Base-by-base conservation (phyloP, 352 stramenopile genomes). In the Globisporangium abappressorium region DNA sequence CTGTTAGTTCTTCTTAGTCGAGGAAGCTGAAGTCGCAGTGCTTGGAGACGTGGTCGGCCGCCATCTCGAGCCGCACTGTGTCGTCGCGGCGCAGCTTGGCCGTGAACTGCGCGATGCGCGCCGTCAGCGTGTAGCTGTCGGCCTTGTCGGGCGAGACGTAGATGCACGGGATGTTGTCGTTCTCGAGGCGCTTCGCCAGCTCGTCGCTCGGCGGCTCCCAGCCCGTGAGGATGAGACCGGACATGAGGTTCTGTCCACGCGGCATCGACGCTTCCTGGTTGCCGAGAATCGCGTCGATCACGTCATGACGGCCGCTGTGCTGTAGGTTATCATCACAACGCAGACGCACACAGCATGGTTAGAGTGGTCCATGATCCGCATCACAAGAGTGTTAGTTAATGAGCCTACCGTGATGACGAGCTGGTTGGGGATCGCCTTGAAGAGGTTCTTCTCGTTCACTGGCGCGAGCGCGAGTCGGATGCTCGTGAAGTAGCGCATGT, bases 51-150 rank as follows among this genome's bases (percentile, higher is more conserved):
- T 95, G 87, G 30, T 93, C 79, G 1, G 87, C 82, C 15, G 87
- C 87, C 79, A 93, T 77, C 38, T 95, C 75, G 70, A 95, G 76
- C 57, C 87, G 84, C 61, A 79, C 76, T 11, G 79, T 77, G 71
- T 95, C 87, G 57, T 95, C 84, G 15, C 76, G 81, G 62, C 85
- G 86, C 33, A 94, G 76, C 68, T 95, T 95, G 65, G 87, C 87
- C 54, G 85, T 94, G 72, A 95, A 95, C 57, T 85, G 75, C 18
- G 87, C 73, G 58, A 95, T 73, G n/a, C 79, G 81, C 34, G 87
- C 86, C 56, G 85, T 94, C 47, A 95, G 79, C 54, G 84, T 93
- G 79, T 94, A 95, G 82, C 87, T 95, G 74, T 95, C 87, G 47
- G 85, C 87, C 68, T 88, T 90, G 58, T 90, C 79, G 3, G 87